A percentile compares a stretch with the other conserved stretches of the same genome.
Evolutionary conservation across 306 rosid genomes (phyloP).

Genomic region (Cucurbita pepo): DNA sequence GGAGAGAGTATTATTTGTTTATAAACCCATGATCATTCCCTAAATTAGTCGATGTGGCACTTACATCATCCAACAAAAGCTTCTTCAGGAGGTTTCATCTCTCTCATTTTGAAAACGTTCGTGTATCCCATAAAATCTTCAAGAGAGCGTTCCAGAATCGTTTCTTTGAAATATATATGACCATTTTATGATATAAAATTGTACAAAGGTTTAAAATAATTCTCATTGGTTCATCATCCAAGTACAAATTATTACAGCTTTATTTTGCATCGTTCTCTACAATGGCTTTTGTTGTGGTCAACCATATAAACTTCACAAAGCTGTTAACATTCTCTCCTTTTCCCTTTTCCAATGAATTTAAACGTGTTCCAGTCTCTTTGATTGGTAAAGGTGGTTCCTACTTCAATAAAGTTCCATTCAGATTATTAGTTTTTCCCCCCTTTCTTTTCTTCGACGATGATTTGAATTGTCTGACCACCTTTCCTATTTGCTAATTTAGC

Average conservation of each 20-base stretch:
- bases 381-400: not conserved
- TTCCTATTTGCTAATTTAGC: not conserved
- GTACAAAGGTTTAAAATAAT: no score
- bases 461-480: not conserved
- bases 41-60: no score
- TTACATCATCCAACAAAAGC: not conserved
- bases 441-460: not conserved
- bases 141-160: no score
- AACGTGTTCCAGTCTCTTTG: not conserved
- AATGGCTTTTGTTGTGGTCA: not conserved
- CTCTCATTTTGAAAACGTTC: not conserved
- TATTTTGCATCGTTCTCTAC: not conserved
- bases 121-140: no score
- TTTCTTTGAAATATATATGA: no score
- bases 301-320: not conserved
- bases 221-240: no score
- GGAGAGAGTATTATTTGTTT: no score
- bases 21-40: no score
- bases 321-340: not conserved
- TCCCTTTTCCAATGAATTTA: not conserved
- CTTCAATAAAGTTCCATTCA: not conserved
- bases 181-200: no score
- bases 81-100: not conserved
- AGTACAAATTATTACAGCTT: not conserved
- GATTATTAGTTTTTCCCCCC: not conserved